Percentiles rank a stretch among this genome's conserved stretches.
These are phyloP conservation scores for Kuraishia molischiana DNA, from an alignment of 805 yeast species.

Conservation along the genomic window DNA sequence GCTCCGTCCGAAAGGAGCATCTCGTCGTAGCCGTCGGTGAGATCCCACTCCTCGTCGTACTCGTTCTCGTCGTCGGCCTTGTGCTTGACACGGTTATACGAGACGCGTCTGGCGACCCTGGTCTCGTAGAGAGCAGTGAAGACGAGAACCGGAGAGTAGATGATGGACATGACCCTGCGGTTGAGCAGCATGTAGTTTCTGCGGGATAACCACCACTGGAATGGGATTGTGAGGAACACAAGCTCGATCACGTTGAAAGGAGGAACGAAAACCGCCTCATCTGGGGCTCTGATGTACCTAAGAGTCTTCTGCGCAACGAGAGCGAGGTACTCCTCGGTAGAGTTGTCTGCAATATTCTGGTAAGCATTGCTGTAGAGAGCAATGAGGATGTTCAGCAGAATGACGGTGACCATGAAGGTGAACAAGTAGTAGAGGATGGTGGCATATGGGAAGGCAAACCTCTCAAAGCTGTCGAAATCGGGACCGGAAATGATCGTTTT, in stretches of 20 bases:
- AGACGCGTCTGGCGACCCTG: conserved; percentile 56
- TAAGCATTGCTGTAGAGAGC: conserved; percentile 84
- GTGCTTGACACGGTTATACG: conserved; percentile 56
- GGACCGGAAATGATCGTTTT: conserved; percentile 71
- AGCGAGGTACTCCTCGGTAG: conserved; percentile 79
- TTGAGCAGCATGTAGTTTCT: conserved; percentile 28
- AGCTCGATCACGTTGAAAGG: conserved; percentile 74
- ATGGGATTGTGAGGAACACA: conserved; percentile 33
- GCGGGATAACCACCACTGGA: conserved; percentile 24
- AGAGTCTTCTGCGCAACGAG: conserved; percentile 77
- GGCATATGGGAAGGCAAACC: conserved; percentile 81
- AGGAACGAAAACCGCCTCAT: conserved; percentile 74
- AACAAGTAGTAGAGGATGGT: conserved; percentile 68
- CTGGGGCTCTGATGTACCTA: conserved; percentile 82
- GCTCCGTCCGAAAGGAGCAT: conserved; percentile 18
- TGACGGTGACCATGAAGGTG: conserved; percentile 64
- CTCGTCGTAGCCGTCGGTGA: conserved; percentile 62
- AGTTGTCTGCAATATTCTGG: conserved; percentile 69
- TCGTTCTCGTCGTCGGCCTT: conserved; percentile 75
- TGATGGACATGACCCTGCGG: conserved; percentile 46
- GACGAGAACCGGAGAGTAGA: conserved; percentile 60
- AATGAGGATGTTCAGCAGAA: conserved; percentile 72
- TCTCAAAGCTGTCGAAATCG: conserved; percentile 56
- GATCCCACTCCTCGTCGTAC: conserved; percentile 70
- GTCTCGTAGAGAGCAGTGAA: conserved; percentile 58